Base-by-base conservation (phyloP, 257 asterid genomes). In the Nyctanthes arbortristis region DNA sequence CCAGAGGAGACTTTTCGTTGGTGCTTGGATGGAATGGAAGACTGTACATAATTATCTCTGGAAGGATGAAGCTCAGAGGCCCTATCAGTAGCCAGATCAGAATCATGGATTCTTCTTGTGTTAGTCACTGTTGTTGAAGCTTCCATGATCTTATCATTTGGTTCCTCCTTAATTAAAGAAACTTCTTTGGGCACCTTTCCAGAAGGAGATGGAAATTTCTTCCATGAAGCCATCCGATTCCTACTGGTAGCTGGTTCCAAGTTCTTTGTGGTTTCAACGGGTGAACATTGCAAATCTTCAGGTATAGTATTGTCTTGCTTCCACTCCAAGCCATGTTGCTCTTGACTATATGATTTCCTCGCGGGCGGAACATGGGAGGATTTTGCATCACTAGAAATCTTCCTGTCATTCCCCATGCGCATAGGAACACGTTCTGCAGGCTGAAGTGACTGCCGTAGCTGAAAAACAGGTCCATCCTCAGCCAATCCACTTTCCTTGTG, bases 401-500 rank as follows among this genome's bases (percentile, higher is more conserved):
- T 87, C 63, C 74, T 80, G 54, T 69, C 89, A 56, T 77, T 82
- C 73, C 72, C 81, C 11, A 79, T 73, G 71, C 57, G 76, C 14
- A 80, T 65, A 66, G 86, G 85, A 58, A 68, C 79, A 71, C 43
- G 84, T 74, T 81, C 95, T 30, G 83, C 78, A 70, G 97, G 90
- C 74, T 94, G 97, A 76, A 94, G 83, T 31, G 99, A 94, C 68
- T 89, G 93, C 29, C 96, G 97, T 70, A 85, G 89, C 77, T 72
- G 87, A 66, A 91, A 86, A 66, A 82, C 73, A 54, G 84, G 80
- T 59, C 84, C 98, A 74, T 94, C 96, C 76, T 91, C 99, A 60
- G 99, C 97, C 80, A 88, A 75, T 39, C 86, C 89, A 75, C 91
- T 91, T 82, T 94, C 99, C 88, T 94, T 94, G 68, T 94, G 99